Percentiles rank a stretch among this genome's conserved stretches.
These are phyloP conservation scores for Metschnikowia vanudenii DNA, from an alignment of 805 yeast species.

Conservation along the genomic window DNA sequence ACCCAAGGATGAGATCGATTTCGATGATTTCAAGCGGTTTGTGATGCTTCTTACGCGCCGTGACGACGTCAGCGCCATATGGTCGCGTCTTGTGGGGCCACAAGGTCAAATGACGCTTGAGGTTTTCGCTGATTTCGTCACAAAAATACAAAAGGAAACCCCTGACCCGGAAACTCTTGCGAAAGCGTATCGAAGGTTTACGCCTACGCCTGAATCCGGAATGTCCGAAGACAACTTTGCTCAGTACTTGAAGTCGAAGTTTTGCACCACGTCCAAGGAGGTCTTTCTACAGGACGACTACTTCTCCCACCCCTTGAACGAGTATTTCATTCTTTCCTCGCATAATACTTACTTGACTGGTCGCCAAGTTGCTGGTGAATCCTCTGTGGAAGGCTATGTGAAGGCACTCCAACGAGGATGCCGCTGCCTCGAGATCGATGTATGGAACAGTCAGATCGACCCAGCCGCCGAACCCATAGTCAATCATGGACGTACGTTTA, in stretches of 20 bases:
- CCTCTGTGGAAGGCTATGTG: slow-evolving; percentile 88
- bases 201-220: background rate
- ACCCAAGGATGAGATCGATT: slow-evolving; percentile 46
- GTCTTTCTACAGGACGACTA: slow-evolving; percentile 19
- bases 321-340: slow-evolving; percentile 87
- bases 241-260: slow-evolving; percentile 13
- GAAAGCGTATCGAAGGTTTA: slow-evolving; percentile 31
- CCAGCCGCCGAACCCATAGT: slow-evolving; percentile 69
- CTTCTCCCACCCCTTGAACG: slow-evolving; percentile 61
- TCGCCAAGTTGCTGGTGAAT: slow-evolving; percentile 79
- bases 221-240: slow-evolving; percentile 5
- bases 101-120: slow-evolving; percentile 22
- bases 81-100: slow-evolving; percentile 34
- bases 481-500: slow-evolving; percentile 84
- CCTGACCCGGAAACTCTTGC: slow-evolving; percentile 25
- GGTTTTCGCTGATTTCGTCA: slow-evolving; percentile 40
- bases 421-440: slow-evolving; percentile 89
- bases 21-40: slow-evolving; percentile 72
- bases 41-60: slow-evolving; percentile 67
- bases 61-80: slow-evolving; percentile 56
- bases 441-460: slow-evolving; percentile 77
- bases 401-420: slow-evolving; percentile 89
- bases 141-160: slow-evolving; percentile 47
- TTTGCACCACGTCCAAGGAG: slow-evolving; percentile 11
- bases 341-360: slow-evolving; percentile 93